phyloP scores from a whole-genome alignment of 345 rosid species.

The Lumnitzera racemosa region DNA sequence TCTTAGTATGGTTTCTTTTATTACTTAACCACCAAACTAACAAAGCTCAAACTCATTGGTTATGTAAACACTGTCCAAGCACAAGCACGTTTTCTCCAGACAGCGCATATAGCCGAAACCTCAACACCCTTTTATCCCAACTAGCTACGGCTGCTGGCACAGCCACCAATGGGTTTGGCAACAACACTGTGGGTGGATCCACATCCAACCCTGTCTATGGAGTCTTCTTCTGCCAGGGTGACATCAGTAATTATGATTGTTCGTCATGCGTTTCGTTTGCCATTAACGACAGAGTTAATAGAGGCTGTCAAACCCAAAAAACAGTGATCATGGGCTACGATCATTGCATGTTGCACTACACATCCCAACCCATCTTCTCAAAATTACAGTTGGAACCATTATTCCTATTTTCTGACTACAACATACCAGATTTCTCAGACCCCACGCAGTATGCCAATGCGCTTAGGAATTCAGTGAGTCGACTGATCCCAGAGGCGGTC shows the following conservation, averaged over 20 bases:
- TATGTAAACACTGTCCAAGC: neutral
- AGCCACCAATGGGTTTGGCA: conserved; percentile 4
- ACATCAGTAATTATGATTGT: conserved; percentile 1
- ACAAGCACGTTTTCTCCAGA: neutral
- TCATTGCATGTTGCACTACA: conserved; percentile 36
- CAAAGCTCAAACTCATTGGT: neutral
- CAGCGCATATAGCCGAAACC: conserved; percentile 11
- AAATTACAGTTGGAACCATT: rapidly evolving
- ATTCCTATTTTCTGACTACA: neutral
- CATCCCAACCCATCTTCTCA: conserved; percentile 13
- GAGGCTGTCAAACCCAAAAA: conserved; percentile 25
- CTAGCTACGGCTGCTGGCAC: conserved; percentile 7
- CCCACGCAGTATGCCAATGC: neutral
- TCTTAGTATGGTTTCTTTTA: too few relatives aligned
- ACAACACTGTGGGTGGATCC: neutral
- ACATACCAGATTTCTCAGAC: neutral
- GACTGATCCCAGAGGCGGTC: neutral
- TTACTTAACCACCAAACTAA: too few relatives aligned
- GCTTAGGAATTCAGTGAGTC: neutral
- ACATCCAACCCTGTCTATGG: conserved; percentile 13
- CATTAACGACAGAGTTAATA: conserved; percentile 6
- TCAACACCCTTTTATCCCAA: conserved; percentile 9
- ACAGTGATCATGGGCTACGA: conserved; percentile 29
- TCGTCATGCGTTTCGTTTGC: conserved; percentile 1
- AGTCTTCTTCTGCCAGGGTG: conserved; percentile 22